These are phyloP conservation scores for Wakefieldia striispora DNA, from an alignment of 768 basidiomycete genomes.

Conservation along the genomic window DNA sequence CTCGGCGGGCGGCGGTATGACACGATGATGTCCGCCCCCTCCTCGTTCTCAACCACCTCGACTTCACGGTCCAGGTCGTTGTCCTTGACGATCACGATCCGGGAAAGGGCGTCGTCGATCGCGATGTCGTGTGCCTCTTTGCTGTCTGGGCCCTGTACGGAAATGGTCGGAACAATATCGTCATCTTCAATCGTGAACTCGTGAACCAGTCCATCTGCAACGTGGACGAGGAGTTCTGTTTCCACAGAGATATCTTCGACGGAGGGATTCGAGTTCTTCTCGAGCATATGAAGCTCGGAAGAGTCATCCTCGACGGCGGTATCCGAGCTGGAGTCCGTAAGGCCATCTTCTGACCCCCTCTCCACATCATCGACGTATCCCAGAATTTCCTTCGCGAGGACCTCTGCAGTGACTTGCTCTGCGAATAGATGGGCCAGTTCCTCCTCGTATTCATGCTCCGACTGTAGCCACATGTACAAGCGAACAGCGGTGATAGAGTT, in stretches of 20 bases:
- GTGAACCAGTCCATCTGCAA: not conserved
- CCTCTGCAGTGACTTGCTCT: constrained; percentile 29
- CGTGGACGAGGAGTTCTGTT: not conserved
- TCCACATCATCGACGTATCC: not conserved
- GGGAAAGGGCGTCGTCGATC: not conserved
- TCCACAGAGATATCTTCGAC: not conserved
- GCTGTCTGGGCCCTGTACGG: not conserved
- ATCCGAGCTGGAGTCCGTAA: constrained; percentile 6
- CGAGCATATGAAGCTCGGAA: constrained; percentile 4
- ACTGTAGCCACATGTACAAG: constrained; percentile 33
- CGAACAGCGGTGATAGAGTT: constrained; percentile 29
- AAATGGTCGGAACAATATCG: not conserved
- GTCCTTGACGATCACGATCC: constrained; percentile 8
- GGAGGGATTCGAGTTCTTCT: not conserved
- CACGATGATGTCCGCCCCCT: not conserved
- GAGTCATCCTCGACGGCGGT: constrained; percentile 12
- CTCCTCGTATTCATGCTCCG: constrained; percentile 30
- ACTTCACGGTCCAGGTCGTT: not conserved
- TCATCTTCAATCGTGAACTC: constrained; percentile 1
- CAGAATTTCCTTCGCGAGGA: constrained; percentile 31
- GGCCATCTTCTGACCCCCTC: not conserved
- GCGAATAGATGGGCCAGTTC: constrained; percentile 32
- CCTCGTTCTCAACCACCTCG: not conserved
- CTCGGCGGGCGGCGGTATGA: not conserved
- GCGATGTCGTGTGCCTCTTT: not conserved